Evolutionary conservation across 2,329 filamentous ascomycete genomes (phyloP), one percentile per base, ranked within the genome.

Genomic region (Zasmidium citrigriseum): DNA sequence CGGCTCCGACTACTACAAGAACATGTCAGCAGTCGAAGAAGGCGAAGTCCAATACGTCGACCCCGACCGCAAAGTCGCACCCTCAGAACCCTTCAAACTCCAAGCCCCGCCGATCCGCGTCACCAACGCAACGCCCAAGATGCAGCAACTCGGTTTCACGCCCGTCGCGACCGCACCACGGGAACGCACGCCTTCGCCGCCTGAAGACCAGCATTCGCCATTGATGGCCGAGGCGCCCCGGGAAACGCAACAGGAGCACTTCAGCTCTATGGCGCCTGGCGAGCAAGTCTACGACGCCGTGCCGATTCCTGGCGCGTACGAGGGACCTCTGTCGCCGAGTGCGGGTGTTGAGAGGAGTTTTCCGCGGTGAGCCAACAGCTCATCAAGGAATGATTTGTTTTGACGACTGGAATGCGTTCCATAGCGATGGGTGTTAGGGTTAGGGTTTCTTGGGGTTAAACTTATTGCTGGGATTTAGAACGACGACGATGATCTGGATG

Each of bases 271-370:
- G 12, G 89, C 89, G 10, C 87, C 89, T 0, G 89, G 92, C 49
- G 93, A 97, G 81, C 86, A 89, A 67, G 86, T 87, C 50, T 97
- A 96, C 74, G 93, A 88, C 12, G 80, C 88, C 21, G 93, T 97
- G 27, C 91, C 93, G 0, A 96, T 97, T 59, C 93, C 93, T 0
- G 90, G 89, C 4, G 90, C 92, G 0, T 97, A 97, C 45, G 68
- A 71, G 49, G 61, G 64, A 25, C 68, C 68, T 11, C 46, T 69
- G 54, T 61, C 58, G 27, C 64, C 64, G 2, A 60, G 64, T 7
- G 60, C 55, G 52, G 63, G 64, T 27, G 52, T n/a, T n/a, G 34
- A 41, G 34, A n/a, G 34, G 34, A 41, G 34, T 4, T 41, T 41
- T 16, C 34, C 34, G 14, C 34, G 34, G 16, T 41, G 34, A 41